These are phyloP conservation scores for Pachysandra terminalis DNA, from an alignment of 164 flowering plant genomes.

Conservation along the genomic window DNA sequence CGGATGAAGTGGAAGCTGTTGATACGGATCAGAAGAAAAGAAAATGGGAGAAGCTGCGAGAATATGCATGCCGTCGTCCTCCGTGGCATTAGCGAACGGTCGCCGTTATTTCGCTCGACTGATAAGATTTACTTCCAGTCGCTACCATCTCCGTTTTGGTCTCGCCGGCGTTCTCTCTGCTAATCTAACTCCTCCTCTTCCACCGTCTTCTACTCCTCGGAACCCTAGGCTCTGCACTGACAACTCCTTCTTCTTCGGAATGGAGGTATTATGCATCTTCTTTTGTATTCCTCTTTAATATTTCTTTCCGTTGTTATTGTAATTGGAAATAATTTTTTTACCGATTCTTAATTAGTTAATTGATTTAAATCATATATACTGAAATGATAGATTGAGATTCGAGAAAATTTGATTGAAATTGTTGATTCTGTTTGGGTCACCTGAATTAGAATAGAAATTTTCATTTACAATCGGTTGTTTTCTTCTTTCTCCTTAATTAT, in stretches of 20 bases:
- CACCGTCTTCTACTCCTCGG: slow-evolving; percentile 3
- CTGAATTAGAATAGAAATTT: too few species aligned
- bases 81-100: neutral
- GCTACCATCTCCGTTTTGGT: slow-evolving; percentile 13
- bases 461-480: too few species aligned
- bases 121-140: slow-evolving; percentile 10
- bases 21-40: too few species aligned
- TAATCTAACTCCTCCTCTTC: neutral
- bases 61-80: neutral
- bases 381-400: too few species aligned
- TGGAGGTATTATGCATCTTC: slow-evolving; percentile 41
- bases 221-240: slow-evolving; percentile 28
- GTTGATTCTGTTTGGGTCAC: too few species aligned
- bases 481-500: too few species aligned
- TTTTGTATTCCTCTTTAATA: neutral
- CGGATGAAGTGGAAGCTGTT: too few species aligned
- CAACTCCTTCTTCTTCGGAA: slow-evolving; percentile 31
- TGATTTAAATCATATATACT: too few species aligned
- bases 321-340: too few species aligned
- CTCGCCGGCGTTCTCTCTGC: slow-evolving; percentile 8
- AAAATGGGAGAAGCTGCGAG: too few species aligned
- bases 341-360: too few species aligned
- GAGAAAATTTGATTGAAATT: too few species aligned
- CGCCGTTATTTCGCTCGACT: slow-evolving; percentile 38
- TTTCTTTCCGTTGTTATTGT: neutral